Evolutionary conservation across 2,329 filamentous ascomycete genomes (phyloP), one percentile per base, ranked within the genome.

Genomic region (Teratosphaeria destructans): DNA sequence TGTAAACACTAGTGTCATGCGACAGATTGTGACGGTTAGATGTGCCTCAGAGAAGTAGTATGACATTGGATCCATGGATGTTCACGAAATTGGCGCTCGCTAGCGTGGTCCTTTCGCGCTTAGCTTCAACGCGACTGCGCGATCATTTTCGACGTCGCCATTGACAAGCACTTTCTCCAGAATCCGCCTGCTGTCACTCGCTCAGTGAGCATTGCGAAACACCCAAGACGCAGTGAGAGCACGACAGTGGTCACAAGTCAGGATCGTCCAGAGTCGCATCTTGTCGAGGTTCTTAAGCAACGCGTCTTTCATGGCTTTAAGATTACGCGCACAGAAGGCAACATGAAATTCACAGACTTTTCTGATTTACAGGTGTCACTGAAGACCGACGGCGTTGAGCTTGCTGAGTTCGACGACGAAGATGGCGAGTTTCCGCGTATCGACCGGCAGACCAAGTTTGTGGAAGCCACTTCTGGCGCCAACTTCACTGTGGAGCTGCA

Each of bases 401-500:
- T 59, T 11, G 32, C 52, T 5, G 57, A 59, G 37, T 55, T 55
- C 26, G 52, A 43, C 32, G 57, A 59, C n/a, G 37, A 53, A n/a
- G 26, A 26, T 23, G 23, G 23, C 23, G 23, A 58, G 16, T 10
- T 8, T 12, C 57, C 14, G 5, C 16, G 4, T 11, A 1, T 35
- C 26, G 4, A 52, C 34, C n/a, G 57, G 52, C 26, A 27, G 5
- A 54, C 14, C 0, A 53, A 37, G 1, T 61, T 54, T 54, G 34
- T 63, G 3, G 62, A 63, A 26, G 54, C 60, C 7, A 32, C n/a
- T 12, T 27, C 54, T 26, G 58, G 58, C 27, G 34, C 56, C 16
- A 29, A 39, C 0, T 63, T 63, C 35, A 37, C 19, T 2, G 16
- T 63, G 35, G 10, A 32, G 12, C 7, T 19, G 10, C 27, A 35